Evolutionary conservation across 78 protist species (phyloP).

Genomic region (Anaeramoeba ignava): DNA sequence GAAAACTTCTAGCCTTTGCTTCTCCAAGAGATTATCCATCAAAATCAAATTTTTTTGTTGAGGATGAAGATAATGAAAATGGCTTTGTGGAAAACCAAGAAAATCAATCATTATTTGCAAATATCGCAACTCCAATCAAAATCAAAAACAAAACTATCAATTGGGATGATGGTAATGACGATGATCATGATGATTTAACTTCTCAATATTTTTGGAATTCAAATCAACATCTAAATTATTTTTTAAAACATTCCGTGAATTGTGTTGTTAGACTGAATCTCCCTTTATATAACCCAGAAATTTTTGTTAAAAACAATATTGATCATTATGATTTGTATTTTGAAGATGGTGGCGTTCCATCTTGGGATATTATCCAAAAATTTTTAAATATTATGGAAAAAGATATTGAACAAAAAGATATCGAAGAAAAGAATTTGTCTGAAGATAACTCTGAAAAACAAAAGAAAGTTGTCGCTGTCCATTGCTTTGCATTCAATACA

Average conservation of each 20-base stretch:
- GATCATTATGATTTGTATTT: neutral
- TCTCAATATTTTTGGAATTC: neutral
- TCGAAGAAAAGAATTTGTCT: too few relatives aligned
- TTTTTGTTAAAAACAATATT: neutral
- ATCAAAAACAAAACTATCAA: neutral
- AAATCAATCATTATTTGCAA: neutral
- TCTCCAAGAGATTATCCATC: neutral
- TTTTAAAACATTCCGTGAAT: neutral
- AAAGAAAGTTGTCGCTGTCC: neutral
- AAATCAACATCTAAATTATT: neutral
- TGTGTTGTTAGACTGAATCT: neutral
- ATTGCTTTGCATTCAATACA: too few relatives aligned
- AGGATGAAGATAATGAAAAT: neutral
- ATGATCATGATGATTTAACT: neutral
- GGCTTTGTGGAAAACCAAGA: too few relatives aligned
- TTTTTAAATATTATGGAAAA: neutral
- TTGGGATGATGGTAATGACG: neutral
- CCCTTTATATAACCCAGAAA: neutral
- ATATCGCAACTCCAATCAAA: neutral
- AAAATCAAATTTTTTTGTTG: too few relatives aligned
- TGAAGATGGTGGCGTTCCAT: neutral
- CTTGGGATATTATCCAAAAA: neutral
- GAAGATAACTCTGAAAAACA: too few relatives aligned
- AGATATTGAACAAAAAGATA: neutral
- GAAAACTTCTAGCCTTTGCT: neutral